Evolutionary conservation across 1,284 basidiomycete genomes (phyloP).

Genomic region (Hemileia vastatrix): DNA sequence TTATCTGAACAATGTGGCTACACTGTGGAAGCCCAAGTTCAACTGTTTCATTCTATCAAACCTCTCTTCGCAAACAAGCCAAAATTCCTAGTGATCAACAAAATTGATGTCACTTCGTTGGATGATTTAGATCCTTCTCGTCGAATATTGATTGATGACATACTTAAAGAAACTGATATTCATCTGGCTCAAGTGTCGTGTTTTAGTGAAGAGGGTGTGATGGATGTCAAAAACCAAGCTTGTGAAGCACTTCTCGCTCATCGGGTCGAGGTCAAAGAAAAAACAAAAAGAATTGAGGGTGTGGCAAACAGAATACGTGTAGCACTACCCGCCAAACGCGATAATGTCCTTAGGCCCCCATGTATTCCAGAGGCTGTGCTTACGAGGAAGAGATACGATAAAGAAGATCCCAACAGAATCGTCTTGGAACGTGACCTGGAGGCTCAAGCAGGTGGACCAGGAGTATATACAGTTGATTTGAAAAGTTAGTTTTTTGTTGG

Average conservation of each 20-base stretch:
- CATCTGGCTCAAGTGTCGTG: slow-evolving; percentile 61
- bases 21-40: slow-evolving; percentile 83
- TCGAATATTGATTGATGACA: slow-evolving; percentile 69
- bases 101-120: slow-evolving; percentile 78
- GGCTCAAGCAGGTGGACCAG: slow-evolving; percentile 69
- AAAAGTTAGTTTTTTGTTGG: slow-evolving; percentile 54
- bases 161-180: slow-evolving; percentile 63
- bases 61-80: slow-evolving; percentile 88
- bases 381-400: slow-evolving; percentile 66
- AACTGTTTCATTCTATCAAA: slow-evolving; percentile 95
- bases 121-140: slow-evolving; percentile 67
- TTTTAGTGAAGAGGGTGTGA: slow-evolving; percentile 88
- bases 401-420: slow-evolving; percentile 63
- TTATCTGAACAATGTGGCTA: slow-evolving; percentile 92
- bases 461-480: slow-evolving; percentile 78
- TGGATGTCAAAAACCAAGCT: slow-evolving; percentile 81
- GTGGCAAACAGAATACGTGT: slow-evolving; percentile 90
- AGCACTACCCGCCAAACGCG: slow-evolving; percentile 72
- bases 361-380: slow-evolving; percentile 70
- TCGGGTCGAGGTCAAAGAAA: slow-evolving; percentile 82
- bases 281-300: slow-evolving; percentile 81
- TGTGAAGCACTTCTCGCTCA: slow-evolving; percentile 86
- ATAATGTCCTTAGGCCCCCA: slow-evolving; percentile 69
- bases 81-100: slow-evolving; percentile 84
- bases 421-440: slow-evolving; percentile 69